phyloP scores from a whole-genome alignment of 495 filamentous ascomycete species.

The Xylona heveae region DNA sequence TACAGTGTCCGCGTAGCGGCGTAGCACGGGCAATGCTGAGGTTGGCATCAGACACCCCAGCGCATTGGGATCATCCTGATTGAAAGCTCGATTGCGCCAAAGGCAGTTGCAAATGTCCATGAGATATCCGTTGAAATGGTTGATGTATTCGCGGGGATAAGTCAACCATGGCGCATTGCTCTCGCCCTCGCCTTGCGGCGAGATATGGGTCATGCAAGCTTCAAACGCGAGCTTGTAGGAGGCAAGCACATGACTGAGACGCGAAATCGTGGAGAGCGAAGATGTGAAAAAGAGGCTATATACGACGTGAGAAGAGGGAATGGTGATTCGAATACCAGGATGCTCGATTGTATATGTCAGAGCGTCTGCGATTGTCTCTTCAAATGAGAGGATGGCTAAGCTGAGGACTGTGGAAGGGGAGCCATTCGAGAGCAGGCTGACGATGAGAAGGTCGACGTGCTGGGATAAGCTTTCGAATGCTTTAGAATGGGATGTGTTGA shows the following conservation, averaged over 20 bases:
- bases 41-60: slow-evolving; percentile 44
- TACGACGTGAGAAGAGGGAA: slow-evolving; percentile 45
- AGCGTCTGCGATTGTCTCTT: slow-evolving; percentile 32
- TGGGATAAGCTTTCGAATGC: too few relatives aligned
- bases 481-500: too few relatives aligned
- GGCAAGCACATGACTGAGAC: slow-evolving; percentile 42
- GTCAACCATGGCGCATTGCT: slow-evolving; percentile 19
- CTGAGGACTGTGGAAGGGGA: slow-evolving; percentile 14
- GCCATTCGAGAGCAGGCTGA: slow-evolving; percentile 34
- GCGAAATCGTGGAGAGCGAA: slow-evolving; percentile 41
- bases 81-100: slow-evolving; percentile 62
- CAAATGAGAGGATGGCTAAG: slow-evolving; percentile 45
- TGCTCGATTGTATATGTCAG: slow-evolving; percentile 30
- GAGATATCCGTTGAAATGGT: slow-evolving; percentile 63
- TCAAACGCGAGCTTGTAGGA: slow-evolving; percentile 62
- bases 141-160: slow-evolving; percentile 32
- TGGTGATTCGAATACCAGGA: slow-evolving; percentile 32
- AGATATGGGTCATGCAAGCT: slow-evolving; percentile 23
- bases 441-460: slow-evolving; percentile 41
- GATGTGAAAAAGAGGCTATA: slow-evolving; percentile 48
- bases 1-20: slow-evolving; percentile 22
- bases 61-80: slow-evolving; percentile 43
- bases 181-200: not conserved
- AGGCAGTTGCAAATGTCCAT: slow-evolving; percentile 81
- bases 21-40: slow-evolving; percentile 24